These are phyloP conservation scores for Penicillium sclerotiorum DNA, from an alignment of 2,329 filamentous ascomycete genomes.

Conservation along the genomic window DNA sequence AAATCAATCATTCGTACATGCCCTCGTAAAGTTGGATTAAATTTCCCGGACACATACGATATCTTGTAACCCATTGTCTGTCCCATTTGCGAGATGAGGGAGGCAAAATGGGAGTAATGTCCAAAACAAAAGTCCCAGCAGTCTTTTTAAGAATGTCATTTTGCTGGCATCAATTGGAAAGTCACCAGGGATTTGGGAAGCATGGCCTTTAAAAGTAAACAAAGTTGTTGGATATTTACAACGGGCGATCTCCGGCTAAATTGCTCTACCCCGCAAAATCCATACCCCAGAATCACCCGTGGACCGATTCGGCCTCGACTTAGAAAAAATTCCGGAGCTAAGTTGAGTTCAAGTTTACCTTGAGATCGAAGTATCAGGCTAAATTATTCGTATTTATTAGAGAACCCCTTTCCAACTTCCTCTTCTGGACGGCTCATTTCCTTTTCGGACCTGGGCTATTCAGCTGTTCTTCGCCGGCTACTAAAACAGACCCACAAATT, in stretches of 20 bases:
- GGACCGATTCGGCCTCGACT: neutral
- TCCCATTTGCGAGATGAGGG: neutral
- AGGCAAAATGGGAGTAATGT: neutral
- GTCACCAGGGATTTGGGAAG: neutral
- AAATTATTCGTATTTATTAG: neutral
- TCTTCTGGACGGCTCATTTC: neutral
- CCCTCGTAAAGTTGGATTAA: too few relatives aligned
- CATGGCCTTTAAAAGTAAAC: neutral
- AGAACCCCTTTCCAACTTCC: neutral
- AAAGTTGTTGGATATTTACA: neutral
- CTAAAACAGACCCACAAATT: too few relatives aligned
- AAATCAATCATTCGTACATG: too few relatives aligned
- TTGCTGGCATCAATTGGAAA: neutral
- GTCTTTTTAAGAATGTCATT: neutral
- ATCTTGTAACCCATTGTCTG: neutral
- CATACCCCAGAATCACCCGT: neutral
- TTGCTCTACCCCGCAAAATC: neutral
- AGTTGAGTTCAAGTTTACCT: too few relatives aligned
- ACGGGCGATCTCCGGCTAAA: conserved; percentile 1
- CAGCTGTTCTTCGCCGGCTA: too few relatives aligned
- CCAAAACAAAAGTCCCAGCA: neutral
- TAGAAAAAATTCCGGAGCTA: neutral
- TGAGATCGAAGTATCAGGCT: neutral
- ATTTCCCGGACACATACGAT: too few relatives aligned
- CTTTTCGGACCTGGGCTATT: too few relatives aligned